phyloP scores from a whole-genome alignment of 2,329 filamentous ascomycete species.

The Fusarium hainanense region DNA sequence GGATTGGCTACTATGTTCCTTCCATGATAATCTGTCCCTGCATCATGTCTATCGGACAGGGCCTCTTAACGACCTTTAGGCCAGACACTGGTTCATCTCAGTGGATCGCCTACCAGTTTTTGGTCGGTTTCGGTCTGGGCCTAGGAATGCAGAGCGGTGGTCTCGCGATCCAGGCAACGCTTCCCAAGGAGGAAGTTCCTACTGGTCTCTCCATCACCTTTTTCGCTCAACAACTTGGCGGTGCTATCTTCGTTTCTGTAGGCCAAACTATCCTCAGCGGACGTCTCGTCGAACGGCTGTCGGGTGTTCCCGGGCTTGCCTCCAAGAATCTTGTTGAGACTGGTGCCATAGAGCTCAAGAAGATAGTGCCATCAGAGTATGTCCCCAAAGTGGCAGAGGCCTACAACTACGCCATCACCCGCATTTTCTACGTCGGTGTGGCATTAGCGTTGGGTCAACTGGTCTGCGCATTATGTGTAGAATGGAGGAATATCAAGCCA shows the following conservation, averaged over 20 bases:
- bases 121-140: conserved; percentile 69
- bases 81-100: conserved; percentile 58
- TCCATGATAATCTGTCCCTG: conserved; percentile 64
- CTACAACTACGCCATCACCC: conserved; percentile 72
- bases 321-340: conserved; percentile 56
- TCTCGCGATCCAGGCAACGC: conserved; percentile 67
- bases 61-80: conserved; percentile 67
- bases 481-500: conserved; percentile 75
- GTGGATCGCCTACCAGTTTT: conserved; percentile 71
- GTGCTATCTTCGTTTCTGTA: conserved; percentile 67
- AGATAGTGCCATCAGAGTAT: conserved; percentile 61
- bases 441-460: conserved; percentile 67
- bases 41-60: conserved; percentile 63
- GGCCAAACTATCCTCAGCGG: conserved; percentile 66
- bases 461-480: conserved; percentile 67
- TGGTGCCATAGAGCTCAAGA: conserved; percentile 70
- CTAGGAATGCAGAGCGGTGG: conserved; percentile 67
- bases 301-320: conserved; percentile 57
- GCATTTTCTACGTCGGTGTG: conserved; percentile 71
- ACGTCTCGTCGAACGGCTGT: conserved; percentile 55
- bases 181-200: conserved; percentile 63
- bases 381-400: conserved; percentile 66
- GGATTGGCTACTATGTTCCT: conserved; percentile 69
- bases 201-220: conserved; percentile 67
- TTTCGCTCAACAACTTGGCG: conserved; percentile 69